Percentiles rank a stretch among this genome's conserved stretches.
These are phyloP conservation scores for Globisporangium spinosum DNA, from an alignment of 352 stramenopile genomes.

Conservation along the genomic window DNA sequence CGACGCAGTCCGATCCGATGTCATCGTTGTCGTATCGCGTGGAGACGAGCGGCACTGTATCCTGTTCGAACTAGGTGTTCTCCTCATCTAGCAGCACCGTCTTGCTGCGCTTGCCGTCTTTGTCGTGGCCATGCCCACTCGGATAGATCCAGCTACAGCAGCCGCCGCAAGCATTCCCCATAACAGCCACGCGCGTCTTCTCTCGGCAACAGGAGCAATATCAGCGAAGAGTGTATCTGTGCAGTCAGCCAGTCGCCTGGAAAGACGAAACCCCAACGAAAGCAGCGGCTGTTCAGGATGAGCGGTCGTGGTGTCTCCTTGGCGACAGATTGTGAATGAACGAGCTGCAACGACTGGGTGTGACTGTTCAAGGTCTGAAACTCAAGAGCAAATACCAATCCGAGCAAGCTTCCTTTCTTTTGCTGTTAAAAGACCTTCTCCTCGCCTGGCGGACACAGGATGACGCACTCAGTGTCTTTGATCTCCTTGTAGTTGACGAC, in stretches of 20 bases:
- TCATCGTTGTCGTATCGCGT: conserved; percentile 36
- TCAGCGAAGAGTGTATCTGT: conserved; percentile 1
- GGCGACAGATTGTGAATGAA: conserved; percentile 2
- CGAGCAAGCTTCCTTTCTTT: not conserved
- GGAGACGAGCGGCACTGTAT: conserved; percentile 55
- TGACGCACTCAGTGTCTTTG: conserved; percentile 63
- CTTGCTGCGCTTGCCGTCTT: conserved; percentile 16
- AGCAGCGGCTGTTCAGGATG: conserved; percentile 9
- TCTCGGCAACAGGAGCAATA: not conserved
- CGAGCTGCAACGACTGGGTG: conserved; percentile 2
- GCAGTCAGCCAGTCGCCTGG: too few species aligned
- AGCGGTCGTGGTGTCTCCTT: conserved; percentile 2
- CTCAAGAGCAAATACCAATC: not conserved
- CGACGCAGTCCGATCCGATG: conserved; percentile 26
- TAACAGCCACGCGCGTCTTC: not conserved
- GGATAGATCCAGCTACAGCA: conserved; percentile 23
- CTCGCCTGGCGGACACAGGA: conserved; percentile 59
- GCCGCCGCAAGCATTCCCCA: conserved; percentile 19
- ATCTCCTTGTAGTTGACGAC: conserved; percentile 82
- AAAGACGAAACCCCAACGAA: conserved; percentile 1
- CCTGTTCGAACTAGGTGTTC: conserved; percentile 58
- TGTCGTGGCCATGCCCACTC: not conserved
- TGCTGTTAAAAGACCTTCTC: conserved; percentile 42
- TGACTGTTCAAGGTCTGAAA: conserved; percentile 13
- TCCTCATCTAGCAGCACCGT: conserved; percentile 20